These are phyloP conservation scores for Micromonas pusilla DNA, from an alignment of 139 green algal genomes.

Conservation along the genomic window DNA sequence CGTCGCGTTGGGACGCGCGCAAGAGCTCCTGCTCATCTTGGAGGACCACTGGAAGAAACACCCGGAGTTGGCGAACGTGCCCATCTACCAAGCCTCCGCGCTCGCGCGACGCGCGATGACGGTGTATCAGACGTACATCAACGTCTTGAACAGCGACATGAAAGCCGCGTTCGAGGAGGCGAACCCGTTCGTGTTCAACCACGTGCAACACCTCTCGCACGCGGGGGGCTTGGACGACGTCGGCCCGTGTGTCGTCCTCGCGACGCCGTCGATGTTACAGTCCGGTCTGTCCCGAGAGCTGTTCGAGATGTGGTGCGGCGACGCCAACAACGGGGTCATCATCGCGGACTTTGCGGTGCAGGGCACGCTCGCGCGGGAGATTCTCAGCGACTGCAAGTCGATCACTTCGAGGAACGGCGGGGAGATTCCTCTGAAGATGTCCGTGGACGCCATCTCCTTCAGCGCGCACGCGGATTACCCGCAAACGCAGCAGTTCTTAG, in stretches of 20 bases:
- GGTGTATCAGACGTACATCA: conserved; percentile 82
- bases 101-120: conserved; percentile 43
- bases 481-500: conserved; percentile 91
- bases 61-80: conserved; percentile 73
- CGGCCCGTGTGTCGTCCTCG: conserved; percentile 90
- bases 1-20: conserved; percentile 87
- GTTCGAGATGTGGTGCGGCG: conserved; percentile 92
- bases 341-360: conserved; percentile 96
- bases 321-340: conserved; percentile 80
- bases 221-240: conserved; percentile 59
- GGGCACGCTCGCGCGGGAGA: conserved; percentile 88
- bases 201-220: conserved; percentile 70
- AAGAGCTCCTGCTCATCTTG: conserved; percentile 92
- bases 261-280: conserved; percentile 88
- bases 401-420: conserved; percentile 34
- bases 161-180: conserved; percentile 62
- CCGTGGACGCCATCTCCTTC: conserved; percentile 93
- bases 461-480: conserved; percentile 93
- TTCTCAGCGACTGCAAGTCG: conserved; percentile 72
- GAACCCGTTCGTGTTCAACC: conserved; percentile 96
- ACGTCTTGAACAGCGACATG: conserved; percentile 96
- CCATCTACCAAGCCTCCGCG: conserved; percentile 79
- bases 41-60: conserved; percentile 89
- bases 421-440: conserved; percentile 69
- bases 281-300: conserved; percentile 57